Percentiles rank a stretch among this genome's conserved stretches.
phyloP scores from a whole-genome alignment of 1,284 basidiomycete genomes.

The Ceratobasidium sp. region DNA sequence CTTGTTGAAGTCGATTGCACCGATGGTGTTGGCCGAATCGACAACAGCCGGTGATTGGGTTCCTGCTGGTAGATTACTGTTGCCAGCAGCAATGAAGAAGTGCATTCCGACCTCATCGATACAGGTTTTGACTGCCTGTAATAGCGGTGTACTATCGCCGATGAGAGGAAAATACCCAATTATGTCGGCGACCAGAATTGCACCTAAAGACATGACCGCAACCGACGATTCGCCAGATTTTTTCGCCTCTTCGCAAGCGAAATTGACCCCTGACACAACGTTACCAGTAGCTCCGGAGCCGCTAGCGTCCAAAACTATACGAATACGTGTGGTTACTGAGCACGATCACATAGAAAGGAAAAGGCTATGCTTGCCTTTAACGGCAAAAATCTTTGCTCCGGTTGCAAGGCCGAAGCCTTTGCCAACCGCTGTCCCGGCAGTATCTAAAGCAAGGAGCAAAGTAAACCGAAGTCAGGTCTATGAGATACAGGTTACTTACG shows the following conservation, averaged over 20 bases:
- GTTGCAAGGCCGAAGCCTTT: constrained; percentile 94
- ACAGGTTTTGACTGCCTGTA: constrained; percentile 59
- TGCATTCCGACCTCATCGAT: constrained; percentile 44
- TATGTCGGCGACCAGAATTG: not conserved
- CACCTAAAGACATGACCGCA: constrained; percentile 41
- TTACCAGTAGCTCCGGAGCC: constrained; percentile 87
- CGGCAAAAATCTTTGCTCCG: constrained; percentile 90
- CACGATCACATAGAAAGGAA: not conserved
- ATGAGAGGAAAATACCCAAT: too few species aligned
- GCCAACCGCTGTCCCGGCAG: constrained; percentile 62
- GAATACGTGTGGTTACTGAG: not conserved
- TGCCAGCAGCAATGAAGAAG: constrained; percentile 47
- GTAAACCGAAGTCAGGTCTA: too few species aligned
- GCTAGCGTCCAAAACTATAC: constrained; percentile 83
- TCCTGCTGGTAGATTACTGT: constrained; percentile 53
- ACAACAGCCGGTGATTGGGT: constrained; percentile 66
- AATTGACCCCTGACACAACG: constrained; percentile 46
- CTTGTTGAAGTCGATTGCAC: constrained; percentile 83
- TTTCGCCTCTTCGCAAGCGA: constrained; percentile 56
- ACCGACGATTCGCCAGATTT: constrained; percentile 19
- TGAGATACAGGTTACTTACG: constrained; percentile 13
- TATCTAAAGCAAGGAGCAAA: too few species aligned
- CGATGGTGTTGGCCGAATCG: constrained; percentile 85
- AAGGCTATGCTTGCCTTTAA: constrained; percentile 73
- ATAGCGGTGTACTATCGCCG: constrained; percentile 40